Evolutionary conservation across 2,329 filamentous ascomycete genomes (phyloP).

Genomic region (Verticillium nonalfalfae): DNA sequence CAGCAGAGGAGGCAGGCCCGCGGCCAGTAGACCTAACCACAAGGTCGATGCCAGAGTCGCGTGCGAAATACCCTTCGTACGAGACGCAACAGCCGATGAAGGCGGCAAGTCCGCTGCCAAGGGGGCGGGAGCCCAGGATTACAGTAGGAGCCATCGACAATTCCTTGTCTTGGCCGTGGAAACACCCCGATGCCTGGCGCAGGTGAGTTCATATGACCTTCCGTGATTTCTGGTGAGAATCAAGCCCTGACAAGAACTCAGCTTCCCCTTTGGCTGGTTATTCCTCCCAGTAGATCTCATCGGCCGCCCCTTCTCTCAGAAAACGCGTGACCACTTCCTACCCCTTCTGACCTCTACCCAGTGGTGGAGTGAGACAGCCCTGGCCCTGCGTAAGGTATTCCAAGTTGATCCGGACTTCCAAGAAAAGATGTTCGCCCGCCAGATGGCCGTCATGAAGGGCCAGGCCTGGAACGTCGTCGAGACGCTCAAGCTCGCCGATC

Average conservation of each 20-base stretch:
- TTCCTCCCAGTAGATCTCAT: constrained; percentile 96
- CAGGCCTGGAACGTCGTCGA: constrained; percentile 99
- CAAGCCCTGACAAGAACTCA: constrained; percentile 29
- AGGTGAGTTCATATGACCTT: constrained; percentile 30
- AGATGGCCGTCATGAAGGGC: constrained; percentile 98
- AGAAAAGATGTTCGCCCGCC: constrained; percentile 97
- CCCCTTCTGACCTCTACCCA: constrained; percentile 87
- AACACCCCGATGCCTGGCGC: constrained; percentile 85
- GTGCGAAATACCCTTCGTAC: constrained; percentile 56
- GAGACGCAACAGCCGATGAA: constrained; percentile 80
- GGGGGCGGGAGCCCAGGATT: constrained; percentile 51
- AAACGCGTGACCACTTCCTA: constrained; percentile 91
- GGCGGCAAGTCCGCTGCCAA: constrained; percentile 47
- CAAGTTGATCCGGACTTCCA: constrained; percentile 93
- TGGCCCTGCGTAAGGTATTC: constrained; percentile 80
- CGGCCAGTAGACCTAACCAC: constrained; percentile 53
- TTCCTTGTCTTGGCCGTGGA: constrained; percentile 97
- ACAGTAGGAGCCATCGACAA: constrained; percentile 94
- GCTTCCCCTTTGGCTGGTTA: constrained; percentile 97
- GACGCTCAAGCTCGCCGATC: constrained; percentile 85
- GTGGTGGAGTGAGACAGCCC: constrained; percentile 95
- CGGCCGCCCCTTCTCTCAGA: constrained; percentile 90
- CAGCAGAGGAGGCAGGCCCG: constrained; percentile 43
- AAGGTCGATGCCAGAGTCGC: constrained; percentile 29
- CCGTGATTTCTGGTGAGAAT: neutral